Percentiles rank a stretch among this genome's conserved stretches.
These are phyloP conservation scores for Chlorella variabilis DNA, from an alignment of 163 green algal species.

Conservation along the genomic window DNA sequence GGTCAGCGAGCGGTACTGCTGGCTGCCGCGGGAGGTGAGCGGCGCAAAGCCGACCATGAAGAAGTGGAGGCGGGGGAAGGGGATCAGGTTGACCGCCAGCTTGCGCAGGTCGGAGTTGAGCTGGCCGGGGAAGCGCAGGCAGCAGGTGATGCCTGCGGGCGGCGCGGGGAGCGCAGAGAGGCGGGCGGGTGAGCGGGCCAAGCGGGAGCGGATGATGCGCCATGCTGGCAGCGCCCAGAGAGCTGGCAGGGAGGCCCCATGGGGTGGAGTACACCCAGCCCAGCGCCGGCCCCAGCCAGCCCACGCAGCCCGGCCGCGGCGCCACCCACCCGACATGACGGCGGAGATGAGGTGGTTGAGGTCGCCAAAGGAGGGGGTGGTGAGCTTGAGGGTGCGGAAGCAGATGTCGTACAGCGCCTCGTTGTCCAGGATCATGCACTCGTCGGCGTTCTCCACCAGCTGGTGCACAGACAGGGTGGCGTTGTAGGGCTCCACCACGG, in stretches of 20 bases:
- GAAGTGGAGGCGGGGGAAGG: slow-evolving; percentile 97
- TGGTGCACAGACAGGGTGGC: slow-evolving; percentile 95
- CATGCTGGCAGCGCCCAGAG: too few relatives aligned
- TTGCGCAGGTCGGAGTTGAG: slow-evolving; percentile 97
- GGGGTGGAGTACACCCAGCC: too few relatives aligned
- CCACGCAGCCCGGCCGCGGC: neutral
- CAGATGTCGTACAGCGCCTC: slow-evolving; percentile 99
- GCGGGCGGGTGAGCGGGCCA: neutral
- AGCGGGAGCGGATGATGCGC: neutral
- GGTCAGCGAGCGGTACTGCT: slow-evolving; percentile 91
- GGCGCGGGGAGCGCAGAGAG: neutral
- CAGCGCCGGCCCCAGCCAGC: neutral
- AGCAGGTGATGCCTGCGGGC: slow-evolving; percentile 91
- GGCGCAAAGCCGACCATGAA: slow-evolving; percentile 93
- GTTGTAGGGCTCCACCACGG: slow-evolving; percentile 79
- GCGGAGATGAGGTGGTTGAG: slow-evolving; percentile 99
- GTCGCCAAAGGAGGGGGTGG: slow-evolving; percentile 98
- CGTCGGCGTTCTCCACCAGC: slow-evolving; percentile 96
- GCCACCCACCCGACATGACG: slow-evolving; percentile 89
- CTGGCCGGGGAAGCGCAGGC: slow-evolving; percentile 97
- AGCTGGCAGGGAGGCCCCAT: too few relatives aligned
- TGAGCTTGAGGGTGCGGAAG: slow-evolving; percentile 99
- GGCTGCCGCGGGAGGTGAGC: slow-evolving; percentile 92
- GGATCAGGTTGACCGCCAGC: slow-evolving; percentile 97
- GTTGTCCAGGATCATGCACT: slow-evolving; percentile 98